Base-by-base conservation (phyloP, 148 eudicot genomes). In the Rhododendron henanense region DNA sequence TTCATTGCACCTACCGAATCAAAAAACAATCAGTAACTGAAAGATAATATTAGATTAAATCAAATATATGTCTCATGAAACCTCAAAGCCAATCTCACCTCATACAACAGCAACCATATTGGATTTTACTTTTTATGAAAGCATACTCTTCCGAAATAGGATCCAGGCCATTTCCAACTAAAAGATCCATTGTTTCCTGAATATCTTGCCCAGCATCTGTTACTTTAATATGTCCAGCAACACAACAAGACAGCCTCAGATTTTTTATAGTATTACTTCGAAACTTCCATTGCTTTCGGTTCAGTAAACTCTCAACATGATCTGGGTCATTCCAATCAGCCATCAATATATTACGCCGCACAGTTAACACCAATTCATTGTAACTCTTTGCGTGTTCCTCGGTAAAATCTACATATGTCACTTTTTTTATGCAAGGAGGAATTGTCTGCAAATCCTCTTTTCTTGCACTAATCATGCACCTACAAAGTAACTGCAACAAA, bases 271-370 rank as follows among this genome's bases (percentile, higher is more conserved):
- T 92, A 44, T 87, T 88, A 86, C 91, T 87, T 86, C 98, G 91
- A 78, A 90, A 94, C 89, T 96, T 96, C 99, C 97, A 93, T 83
- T 95, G 99, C 91, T 95, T 96, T 83, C 90, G 94, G 82, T 96
- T 96, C 85, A 96, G 91, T 83, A 96, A 92, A 91, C 99, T 96
- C 89, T 96, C 98, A 87, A 94, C 97, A 88, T 96, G 99, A 87
- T 96, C 93, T 63, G 99, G 95, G 88, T 96, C 99, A 89, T 95
- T 96, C 99, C 99, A 96, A 86, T 96, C 99, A 77, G 99, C 99
- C 96, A 95, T 89, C 79, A 96, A 86, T 84, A 96, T 95, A 87
- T 96, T 96, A 48, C 99, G 96, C 47, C 95, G 91, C 85, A 96
- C 94, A 48, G 99, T 96, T 78, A 92, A 96, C 48, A 95, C 98